Base-by-base conservation (phyloP, 306 rosid species). In the Mimosa bimucronata region DNA sequence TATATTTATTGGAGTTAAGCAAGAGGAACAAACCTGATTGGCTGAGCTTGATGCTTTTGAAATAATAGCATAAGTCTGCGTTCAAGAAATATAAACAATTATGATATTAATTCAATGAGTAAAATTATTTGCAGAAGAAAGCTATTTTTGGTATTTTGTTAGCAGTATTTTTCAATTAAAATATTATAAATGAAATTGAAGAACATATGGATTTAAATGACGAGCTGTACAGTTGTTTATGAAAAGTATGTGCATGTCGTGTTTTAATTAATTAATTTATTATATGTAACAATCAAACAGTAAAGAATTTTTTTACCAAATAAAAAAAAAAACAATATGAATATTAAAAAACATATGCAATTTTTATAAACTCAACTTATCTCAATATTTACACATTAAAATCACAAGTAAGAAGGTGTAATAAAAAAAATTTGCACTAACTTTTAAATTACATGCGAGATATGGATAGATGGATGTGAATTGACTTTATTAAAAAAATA, bases 31-130 rank as follows among this genome's bases (percentile, higher is more conserved):
- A 60, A 93, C 97, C 97, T 93, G 98, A 90, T 91, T 81, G 80
- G 80, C 34, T 79, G 92, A 86, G 84, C 90, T 89, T 50, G 97
- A 89, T 12, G 92, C 97, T 79, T 85, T 87, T 42, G 97, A 93
- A 84, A 93, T 88, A 67, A 93, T 88, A 66, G 97, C 97, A 65
- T 80, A 90, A 14, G 92, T 89, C 97, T 93, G 89, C 83, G 80
- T 7, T 70, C 28, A 80, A 62, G 71, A 85, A 77, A 64, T 73
- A 60, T 57, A 78, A 77, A 58, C 26, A 10, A 23, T 58, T 15
- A 55, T 2, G 1, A 55, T 55, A 12, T 26, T 26, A 4, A 58
- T 14, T 45, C 50, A 45, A 44, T 11, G 15, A 45, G 55, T n/a
- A n/a, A n/a, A n/a, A n/a, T n/a, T n/a, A n/a, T n/a, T n/a, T n/a